Evolutionary conservation across 2,329 filamentous ascomycete species (phyloP), one percentile per base, ranked within the genome.

Genomic region (Pseudocercospora eumusae): DNA sequence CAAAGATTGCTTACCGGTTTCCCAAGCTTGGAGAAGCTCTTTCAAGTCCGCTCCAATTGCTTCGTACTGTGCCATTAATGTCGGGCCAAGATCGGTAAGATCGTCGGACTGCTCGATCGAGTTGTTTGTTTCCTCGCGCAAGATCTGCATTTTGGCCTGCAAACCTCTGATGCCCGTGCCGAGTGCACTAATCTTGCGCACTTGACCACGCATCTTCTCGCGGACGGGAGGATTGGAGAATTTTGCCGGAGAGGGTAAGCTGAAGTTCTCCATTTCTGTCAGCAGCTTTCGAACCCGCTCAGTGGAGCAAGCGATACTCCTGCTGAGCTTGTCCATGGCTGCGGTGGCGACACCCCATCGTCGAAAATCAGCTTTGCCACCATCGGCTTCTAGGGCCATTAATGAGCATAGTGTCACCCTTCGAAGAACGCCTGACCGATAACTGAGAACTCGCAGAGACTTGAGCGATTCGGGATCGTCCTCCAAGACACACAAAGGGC

Each of bases 121-220:
- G 63, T 86, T 86, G 72, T 91, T 91, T 0, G 92, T 96, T 75
- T 97, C 92, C 75, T 99, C 95, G 55, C 92, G 87, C 59, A 98
- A 79, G 7, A 99, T 82, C 63, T 96, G 92, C 80, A 99, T 87
- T 76, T 98, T 99, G 36, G 95, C 95, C 76, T 98, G 93, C 54
- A 99, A 82, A 10, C 91, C 91, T 27, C 93, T 88, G 64, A 98
- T 96, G 15, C 92, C 93, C 59, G 92, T 91, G 0, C 92, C 96
- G 33, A 99, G 82, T 0, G 90, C 90, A 71, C 91, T 92, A 45
- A 99, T 85, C 73, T 96, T 93, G 63, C 92, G 88, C 61, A 97
- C 84, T 74, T 96, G 93, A 59, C 89, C 88, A 60, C 93, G 89
- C 81, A 93, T 88, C 63, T 91, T 87, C 72, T 97, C 92, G 57